A percentile compares a stretch with the other conserved stretches of the same genome.
phyloP scores from a whole-genome alignment of 2,329 filamentous ascomycete species.

The Fusarium stilboides region DNA sequence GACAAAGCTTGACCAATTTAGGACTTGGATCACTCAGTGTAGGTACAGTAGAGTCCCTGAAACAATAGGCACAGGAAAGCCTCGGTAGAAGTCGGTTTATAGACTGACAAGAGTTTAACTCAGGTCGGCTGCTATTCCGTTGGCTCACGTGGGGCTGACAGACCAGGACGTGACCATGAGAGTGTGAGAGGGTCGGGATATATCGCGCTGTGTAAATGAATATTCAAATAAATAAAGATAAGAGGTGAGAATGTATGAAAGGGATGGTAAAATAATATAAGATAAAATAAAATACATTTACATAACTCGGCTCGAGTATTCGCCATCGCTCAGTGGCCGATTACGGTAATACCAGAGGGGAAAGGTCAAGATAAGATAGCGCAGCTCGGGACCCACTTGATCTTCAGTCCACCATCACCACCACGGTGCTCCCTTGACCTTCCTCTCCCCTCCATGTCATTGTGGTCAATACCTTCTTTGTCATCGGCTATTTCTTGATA shows the following conservation, averaged over 20 bases:
- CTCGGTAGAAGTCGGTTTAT: slow-evolving; percentile 37
- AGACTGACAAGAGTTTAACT: slow-evolving; percentile 15
- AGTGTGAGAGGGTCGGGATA: slow-evolving; percentile 24
- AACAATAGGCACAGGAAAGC: slow-evolving; percentile 14
- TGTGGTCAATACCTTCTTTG: slow-evolving; percentile 20
- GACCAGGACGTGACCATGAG: slow-evolving; percentile 32
- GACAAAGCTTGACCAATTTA: slow-evolving; percentile 23
- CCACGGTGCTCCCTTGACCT: slow-evolving; percentile 12
- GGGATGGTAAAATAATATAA: not conserved
- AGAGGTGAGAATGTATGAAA: not conserved
- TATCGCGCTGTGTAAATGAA: slow-evolving; percentile 8
- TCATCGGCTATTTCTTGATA: slow-evolving; percentile 19
- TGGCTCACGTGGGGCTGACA: slow-evolving; percentile 42
- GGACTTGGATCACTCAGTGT: not conserved
- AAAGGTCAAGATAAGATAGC: slow-evolving; percentile 41
- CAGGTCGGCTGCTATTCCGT: slow-evolving; percentile 28
- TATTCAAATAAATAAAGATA: not conserved
- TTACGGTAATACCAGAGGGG: slow-evolving; percentile 28
- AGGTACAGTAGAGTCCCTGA: slow-evolving; percentile 3
- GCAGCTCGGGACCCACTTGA: slow-evolving; percentile 20
- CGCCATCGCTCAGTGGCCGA: slow-evolving; percentile 7
- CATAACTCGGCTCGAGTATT: slow-evolving; percentile 21
- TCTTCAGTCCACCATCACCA: slow-evolving; percentile 15
- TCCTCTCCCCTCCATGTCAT: slow-evolving; percentile 23
- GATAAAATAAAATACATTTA: slow-evolving; percentile 1